These are phyloP conservation scores for Xylariaceae sp. DNA, from an alignment of 2,329 filamentous ascomycete species.

Conservation along the genomic window DNA sequence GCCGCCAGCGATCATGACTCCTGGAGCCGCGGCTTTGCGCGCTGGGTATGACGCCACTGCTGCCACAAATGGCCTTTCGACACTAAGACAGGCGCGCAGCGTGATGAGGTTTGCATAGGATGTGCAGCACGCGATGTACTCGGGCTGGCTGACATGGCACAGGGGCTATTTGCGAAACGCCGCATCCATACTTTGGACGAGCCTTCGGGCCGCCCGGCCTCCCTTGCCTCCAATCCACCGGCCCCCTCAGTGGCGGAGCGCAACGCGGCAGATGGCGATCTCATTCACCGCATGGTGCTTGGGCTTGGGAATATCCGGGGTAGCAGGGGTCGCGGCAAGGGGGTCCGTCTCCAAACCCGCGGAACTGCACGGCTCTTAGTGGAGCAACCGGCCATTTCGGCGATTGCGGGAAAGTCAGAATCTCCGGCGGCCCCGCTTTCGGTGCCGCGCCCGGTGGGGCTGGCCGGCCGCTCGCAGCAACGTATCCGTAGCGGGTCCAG, in stretches of 20 bases:
- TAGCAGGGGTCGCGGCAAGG: neutral
- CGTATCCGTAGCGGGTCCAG: no score
- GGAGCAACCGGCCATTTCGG: neutral
- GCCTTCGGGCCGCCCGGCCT: no score
- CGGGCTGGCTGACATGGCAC: neutral
- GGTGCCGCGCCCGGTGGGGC: no score
- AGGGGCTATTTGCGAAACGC: neutral
- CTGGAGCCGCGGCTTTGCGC: neutral
- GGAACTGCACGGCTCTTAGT: neutral
- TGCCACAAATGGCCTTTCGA: neutral
- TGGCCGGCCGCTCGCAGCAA: no score
- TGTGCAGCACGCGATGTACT: neutral
- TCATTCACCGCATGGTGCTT: neutral
- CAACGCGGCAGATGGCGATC: neutral
- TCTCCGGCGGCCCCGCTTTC: neutral
- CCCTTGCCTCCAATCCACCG: neutral
- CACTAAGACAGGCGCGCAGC: neutral
- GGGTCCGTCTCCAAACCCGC: neutral
- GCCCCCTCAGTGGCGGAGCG: neutral
- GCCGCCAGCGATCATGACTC: neutral
- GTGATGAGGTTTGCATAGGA: neutral
- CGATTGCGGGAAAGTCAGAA: neutral
- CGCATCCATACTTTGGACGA: neutral
- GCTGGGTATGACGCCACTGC: constrained; percentile 1
- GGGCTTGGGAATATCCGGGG: neutral